Evolutionary conservation across 805 yeast species (phyloP), one percentile per base, ranked within the genome.

Genomic region (Spathaspora passalidarum): DNA sequence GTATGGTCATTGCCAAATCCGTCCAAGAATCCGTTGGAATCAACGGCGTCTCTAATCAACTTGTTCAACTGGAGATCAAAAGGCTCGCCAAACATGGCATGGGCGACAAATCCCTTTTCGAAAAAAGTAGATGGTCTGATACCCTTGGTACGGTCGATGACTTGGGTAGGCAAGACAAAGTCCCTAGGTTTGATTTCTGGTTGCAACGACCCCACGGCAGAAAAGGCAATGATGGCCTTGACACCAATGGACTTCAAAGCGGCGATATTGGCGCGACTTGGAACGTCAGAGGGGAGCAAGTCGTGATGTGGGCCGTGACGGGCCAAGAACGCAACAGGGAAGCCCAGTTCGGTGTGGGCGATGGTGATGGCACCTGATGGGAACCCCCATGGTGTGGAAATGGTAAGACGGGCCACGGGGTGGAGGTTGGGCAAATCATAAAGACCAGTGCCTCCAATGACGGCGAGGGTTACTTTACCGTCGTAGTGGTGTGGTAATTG

Each of bases 371-470:
- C 91, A 11, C 96, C 85, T 4, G 97, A 90, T 18, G 99, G 97
- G 54, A 77, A 79, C 9, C 99, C 99, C 98, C 98, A 94, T 18
- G 99, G 99, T 3, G 99, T 94, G 16, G 86, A 78, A 48, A 90
- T 68, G 13, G 88, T 81, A 36, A 94, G 69, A 55, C 84, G 74
- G 13, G 97, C 96, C 39, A 92, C 96, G 3, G 96, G 95, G 40
- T 83, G 78, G 46, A 94, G 74, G 47, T 88, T 82, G 35, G 85
- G 88, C 47, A 94, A 74, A 48, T 88, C 86, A 73, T 94, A 94
- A 23, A 94, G 78, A n/a, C 99, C 99, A 4, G 99, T 94, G 35
- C 99, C 99, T 35, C 99, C 99, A 63, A 94, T 94, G 55, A 94
- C 81, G 29, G 96, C 98, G 37, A 94, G 75, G 34, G 80, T 76